phyloP scores from a whole-genome alignment of 2,329 filamentous ascomycete species.

The Colletotrichum chlorophyti region DNA sequence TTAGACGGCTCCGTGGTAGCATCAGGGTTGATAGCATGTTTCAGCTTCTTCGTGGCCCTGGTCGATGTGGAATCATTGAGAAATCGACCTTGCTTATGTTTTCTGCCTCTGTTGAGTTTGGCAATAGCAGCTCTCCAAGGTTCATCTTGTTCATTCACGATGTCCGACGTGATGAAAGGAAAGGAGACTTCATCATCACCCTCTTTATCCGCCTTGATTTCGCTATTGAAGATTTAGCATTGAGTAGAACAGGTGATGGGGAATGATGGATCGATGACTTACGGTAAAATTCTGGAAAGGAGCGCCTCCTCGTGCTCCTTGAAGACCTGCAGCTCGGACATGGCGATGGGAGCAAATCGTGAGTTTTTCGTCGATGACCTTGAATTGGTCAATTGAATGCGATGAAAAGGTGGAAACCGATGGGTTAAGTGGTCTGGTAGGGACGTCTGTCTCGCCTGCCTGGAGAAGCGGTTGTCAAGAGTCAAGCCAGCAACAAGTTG shows the following conservation, averaged over 20 bases:
- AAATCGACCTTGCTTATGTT: constrained; percentile 5
- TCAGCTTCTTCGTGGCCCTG: neutral
- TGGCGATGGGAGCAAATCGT: neutral
- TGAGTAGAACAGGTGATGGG: neutral
- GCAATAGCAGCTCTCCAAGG: neutral
- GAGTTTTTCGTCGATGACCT: no score
- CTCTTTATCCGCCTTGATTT: neutral
- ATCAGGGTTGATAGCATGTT: neutral
- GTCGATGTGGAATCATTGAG: no score
- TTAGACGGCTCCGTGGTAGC: neutral
- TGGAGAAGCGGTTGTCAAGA: no score
- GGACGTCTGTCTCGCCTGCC: no score
- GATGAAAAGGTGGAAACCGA: no score
- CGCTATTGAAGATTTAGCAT: neutral
- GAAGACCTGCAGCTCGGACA: constrained; percentile 29
- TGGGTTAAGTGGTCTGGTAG: no score
- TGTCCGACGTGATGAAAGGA: constrained; percentile 10
- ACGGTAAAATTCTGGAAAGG: neutral
- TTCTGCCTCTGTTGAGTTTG: neutral
- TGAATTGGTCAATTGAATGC: no score
- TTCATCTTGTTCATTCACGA: neutral
- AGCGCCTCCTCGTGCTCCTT: constrained; percentile 1
- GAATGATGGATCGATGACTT: neutral
- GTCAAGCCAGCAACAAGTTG: no score
- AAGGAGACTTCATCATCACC: neutral